These are phyloP conservation scores for Vicia faba DNA, from an alignment of 306 rosid genomes.

Conservation along the genomic window DNA sequence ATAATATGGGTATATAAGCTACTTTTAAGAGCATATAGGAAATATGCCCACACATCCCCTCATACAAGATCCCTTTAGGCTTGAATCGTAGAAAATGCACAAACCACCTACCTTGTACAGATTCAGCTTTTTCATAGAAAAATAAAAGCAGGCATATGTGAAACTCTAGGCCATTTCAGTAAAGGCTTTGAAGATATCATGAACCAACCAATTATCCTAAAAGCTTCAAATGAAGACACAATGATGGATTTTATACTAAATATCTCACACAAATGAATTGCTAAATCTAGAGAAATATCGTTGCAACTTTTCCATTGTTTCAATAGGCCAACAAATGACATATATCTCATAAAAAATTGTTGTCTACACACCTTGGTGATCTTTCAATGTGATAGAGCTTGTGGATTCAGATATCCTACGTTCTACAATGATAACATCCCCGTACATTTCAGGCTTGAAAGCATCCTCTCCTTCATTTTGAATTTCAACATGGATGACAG, in stretches of 20 bases:
- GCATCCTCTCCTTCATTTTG: constrained; percentile 90
- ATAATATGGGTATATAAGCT: neutral
- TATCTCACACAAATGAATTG: constrained; percentile 3
- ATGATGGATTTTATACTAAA: neutral
- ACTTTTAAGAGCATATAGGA: neutral
- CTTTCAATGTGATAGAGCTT: constrained; percentile 61
- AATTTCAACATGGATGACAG: constrained; percentile 73
- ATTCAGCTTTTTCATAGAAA: neutral
- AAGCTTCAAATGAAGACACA: constrained; percentile 9
- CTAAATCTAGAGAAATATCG: constrained; percentile 1
- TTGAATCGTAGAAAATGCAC: constrained; percentile 1
- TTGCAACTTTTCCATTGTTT: constrained; percentile 1
- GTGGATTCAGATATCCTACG: constrained; percentile 72
- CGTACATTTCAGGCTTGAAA: constrained; percentile 75
- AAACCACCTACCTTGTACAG: neutral
- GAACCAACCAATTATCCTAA: neutral
- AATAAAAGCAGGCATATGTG: neutral
- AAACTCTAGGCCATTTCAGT: neutral
- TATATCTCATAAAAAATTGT: constrained; percentile 9
- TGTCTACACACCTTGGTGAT: constrained; percentile 61
- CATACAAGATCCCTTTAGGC: neutral
- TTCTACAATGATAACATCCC: constrained; percentile 66
- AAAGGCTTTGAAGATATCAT: neutral
- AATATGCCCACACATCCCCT: neutral
- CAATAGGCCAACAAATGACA: constrained; percentile 2